phyloP scores from a whole-genome alignment of 2,329 filamentous ascomycete genomes.

The Thelonectria olida region DNA sequence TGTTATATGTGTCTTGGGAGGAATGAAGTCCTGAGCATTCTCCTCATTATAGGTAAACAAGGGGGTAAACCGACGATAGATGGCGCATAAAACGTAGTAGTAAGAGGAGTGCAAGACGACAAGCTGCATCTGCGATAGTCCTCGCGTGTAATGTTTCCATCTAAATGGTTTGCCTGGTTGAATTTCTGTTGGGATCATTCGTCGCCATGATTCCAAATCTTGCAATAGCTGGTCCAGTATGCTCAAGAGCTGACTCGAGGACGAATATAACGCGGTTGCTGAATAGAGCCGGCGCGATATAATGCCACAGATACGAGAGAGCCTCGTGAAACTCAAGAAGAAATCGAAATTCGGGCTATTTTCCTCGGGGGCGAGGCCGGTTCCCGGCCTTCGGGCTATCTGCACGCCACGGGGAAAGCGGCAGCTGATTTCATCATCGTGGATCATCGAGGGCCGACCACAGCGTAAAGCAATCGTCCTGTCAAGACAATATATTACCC shows the following conservation, averaged over 20 bases:
- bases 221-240: background rate
- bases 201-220: background rate
- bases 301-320: slow-evolving; percentile 1
- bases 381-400: background rate
- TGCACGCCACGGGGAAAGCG: background rate
- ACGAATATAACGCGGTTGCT: background rate
- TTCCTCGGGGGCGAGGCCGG: too few species aligned
- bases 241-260: background rate
- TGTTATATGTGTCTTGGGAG: background rate
- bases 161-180: background rate
- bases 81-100: slow-evolving; percentile 1
- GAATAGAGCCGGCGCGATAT: background rate
- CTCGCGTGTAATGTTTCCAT: background rate
- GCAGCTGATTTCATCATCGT: slow-evolving; percentile 6
- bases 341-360: background rate
- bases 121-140: background rate
- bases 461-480: slow-evolving; percentile 9
- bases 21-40: too few species aligned
- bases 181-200: background rate
- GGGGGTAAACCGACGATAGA: background rate
- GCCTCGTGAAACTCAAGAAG: background rate
- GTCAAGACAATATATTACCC: slow-evolving; percentile 17
- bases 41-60: background rate
- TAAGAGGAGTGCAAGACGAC: slow-evolving; percentile 3
- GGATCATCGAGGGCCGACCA: background rate